These are phyloP conservation scores for Thalassiosira allenii DNA, from an alignment of 352 stramenopile genomes.

Conservation along the genomic window DNA sequence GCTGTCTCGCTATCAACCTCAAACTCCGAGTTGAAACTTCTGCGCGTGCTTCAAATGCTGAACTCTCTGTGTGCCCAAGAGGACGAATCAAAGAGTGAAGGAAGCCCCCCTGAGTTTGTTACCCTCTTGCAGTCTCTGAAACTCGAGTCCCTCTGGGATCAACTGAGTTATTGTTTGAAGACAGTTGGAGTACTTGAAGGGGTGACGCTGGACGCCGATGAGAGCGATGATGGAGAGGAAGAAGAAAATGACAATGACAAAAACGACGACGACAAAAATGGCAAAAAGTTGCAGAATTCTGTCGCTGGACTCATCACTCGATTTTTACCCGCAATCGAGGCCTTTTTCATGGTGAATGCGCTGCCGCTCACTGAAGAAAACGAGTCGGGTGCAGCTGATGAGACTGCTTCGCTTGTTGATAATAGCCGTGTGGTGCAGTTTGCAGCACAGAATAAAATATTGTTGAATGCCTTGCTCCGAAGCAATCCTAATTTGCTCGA, in stretches of 20 bases:
- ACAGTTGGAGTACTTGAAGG: slow-evolving; percentile 82
- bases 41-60: slow-evolving; percentile 96
- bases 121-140: slow-evolving; percentile 79
- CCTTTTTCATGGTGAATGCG: slow-evolving; percentile 98
- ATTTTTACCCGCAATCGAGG: slow-evolving; percentile 97
- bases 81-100: slow-evolving; percentile 83
- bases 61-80: slow-evolving; percentile 81
- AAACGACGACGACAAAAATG: slow-evolving; percentile 44
- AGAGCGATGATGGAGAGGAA: slow-evolving; percentile 73
- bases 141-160: slow-evolving; percentile 85
- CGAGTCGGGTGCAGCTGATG: slow-evolving; percentile 12
- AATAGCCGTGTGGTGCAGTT: slow-evolving; percentile 87
- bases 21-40: slow-evolving; percentile 93
- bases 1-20: slow-evolving; percentile 84
- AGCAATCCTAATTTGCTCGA: slow-evolving; percentile 97
- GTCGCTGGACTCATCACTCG: slow-evolving; percentile 92
- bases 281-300: slow-evolving; percentile 84
- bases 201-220: slow-evolving; percentile 65
- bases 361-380: slow-evolving; percentile 27
- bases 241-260: slow-evolving; percentile 78
- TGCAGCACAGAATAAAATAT: slow-evolving; percentile 94
- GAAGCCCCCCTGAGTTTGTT: slow-evolving; percentile 82
- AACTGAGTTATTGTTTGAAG: slow-evolving; percentile 80
- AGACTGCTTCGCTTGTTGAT: slow-evolving; percentile 50
- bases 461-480: slow-evolving; percentile 97